These are phyloP conservation scores for Periconia macrospinosa DNA, from an alignment of 2,329 filamentous ascomycete species.

Conservation along the genomic window DNA sequence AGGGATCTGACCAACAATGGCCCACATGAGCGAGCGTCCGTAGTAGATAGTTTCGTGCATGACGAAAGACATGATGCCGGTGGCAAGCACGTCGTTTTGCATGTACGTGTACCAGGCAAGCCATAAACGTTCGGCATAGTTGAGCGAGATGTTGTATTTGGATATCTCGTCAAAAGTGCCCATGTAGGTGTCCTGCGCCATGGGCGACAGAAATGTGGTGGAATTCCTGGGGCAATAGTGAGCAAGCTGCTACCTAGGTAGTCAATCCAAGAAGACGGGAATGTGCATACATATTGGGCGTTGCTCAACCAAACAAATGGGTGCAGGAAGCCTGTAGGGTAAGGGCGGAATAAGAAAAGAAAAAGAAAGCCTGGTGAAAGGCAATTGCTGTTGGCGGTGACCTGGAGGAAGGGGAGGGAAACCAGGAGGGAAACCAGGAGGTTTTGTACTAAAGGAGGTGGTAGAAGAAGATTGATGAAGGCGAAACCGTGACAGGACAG, in stretches of 20 bases:
- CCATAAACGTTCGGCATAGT: constrained; percentile 86
- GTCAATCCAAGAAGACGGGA: constrained; percentile 8
- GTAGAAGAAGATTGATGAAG: constrained; percentile 24
- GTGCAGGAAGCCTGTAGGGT: background rate
- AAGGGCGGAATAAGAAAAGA: background rate
- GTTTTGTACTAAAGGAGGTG: constrained; percentile 28
- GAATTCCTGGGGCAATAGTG: constrained; percentile 34
- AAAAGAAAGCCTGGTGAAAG: constrained; percentile 14
- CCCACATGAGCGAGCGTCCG: constrained; percentile 85
- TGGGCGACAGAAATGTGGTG: constrained; percentile 33
- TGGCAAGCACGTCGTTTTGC: constrained; percentile 95
- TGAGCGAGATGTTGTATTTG: constrained; percentile 81
- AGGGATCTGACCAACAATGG: constrained; percentile 86
- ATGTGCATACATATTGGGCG: constrained; percentile 27
- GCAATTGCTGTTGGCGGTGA: constrained; percentile 9
- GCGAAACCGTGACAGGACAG: background rate
- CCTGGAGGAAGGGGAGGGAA: constrained; percentile 18
- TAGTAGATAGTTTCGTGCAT: constrained; percentile 97
- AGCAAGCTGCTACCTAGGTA: constrained; percentile 21
- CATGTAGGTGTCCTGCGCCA: constrained; percentile 63
- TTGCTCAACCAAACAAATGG: constrained; percentile 14
- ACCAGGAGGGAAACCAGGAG: constrained; percentile 10
- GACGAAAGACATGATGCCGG: constrained; percentile 94
- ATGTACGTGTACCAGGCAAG: constrained; percentile 96
- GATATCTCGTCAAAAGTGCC: constrained; percentile 66